These are phyloP conservation scores for Paramecium biaurelia DNA, from an alignment of 73 alveolate species.

Conservation along the genomic window DNA sequence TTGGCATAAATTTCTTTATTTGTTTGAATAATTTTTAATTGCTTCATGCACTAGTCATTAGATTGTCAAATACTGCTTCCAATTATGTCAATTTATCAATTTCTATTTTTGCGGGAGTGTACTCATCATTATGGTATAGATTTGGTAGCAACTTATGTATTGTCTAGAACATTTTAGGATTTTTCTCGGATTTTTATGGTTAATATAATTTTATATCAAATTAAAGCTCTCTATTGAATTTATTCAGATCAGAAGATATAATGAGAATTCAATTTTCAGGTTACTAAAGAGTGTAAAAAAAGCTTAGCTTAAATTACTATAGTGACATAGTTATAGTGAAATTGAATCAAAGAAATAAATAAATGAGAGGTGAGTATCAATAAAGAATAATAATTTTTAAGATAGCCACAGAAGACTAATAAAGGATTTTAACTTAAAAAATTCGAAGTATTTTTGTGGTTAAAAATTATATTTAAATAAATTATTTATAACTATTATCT, in stretches of 20 bases:
- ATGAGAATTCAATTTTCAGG: not conserved
- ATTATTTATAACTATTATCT: too few species aligned
- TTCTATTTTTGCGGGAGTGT: not conserved
- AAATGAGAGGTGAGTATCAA: not conserved
- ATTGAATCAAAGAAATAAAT: not conserved
- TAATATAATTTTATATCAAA: not conserved
- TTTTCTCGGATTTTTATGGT: not conserved
- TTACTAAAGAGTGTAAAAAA: not conserved
- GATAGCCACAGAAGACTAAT: too few species aligned
- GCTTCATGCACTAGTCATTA: not conserved
- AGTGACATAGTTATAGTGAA: not conserved
- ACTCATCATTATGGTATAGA: not conserved
- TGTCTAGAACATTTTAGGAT: not conserved
- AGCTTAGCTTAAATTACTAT: not conserved
- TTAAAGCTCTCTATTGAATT: not conserved
- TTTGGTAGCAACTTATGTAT: not conserved
- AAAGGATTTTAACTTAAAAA: too few species aligned
- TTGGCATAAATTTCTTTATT: not conserved
- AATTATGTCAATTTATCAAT: not conserved
- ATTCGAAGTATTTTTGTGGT: too few species aligned
- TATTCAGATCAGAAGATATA: not conserved
- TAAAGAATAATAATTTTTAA: too few species aligned
- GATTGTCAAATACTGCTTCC: not conserved
- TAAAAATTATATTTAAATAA: too few species aligned
- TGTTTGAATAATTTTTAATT: not conserved